Percentiles rank a stretch among this genome's conserved stretches.
phyloP scores from a whole-genome alignment of 345 rosid species.

The Adansonia digitata region DNA sequence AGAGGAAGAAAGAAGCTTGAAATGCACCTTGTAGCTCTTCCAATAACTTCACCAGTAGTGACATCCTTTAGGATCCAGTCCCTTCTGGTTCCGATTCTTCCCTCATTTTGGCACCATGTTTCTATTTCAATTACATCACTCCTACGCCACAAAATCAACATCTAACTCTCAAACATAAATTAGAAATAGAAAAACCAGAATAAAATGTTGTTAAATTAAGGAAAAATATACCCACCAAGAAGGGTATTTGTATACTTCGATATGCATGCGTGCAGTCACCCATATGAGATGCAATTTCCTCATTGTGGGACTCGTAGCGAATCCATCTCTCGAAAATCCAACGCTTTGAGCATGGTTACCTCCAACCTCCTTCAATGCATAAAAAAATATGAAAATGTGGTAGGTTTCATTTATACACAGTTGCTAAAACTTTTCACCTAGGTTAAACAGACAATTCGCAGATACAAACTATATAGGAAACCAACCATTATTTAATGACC shows the following conservation, averaged over 20 bases:
- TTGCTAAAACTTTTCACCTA: not conserved
- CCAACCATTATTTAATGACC: not conserved
- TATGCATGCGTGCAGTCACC: conserved; percentile 99
- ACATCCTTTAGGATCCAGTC: conserved; percentile 79
- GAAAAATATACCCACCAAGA: conserved; percentile 59
- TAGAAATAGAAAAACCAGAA: not conserved
- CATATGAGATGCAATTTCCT: conserved; percentile 93
- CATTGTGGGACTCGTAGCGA: conserved; percentile 82
- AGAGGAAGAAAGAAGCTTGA: not conserved
- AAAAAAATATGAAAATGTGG: not conserved
- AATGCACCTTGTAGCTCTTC: conserved; percentile 85
- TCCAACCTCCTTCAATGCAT: conserved; percentile 69
- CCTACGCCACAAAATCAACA: conserved; percentile 36
- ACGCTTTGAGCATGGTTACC: conserved; percentile 85
- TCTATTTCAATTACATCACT: conserved; percentile 93
- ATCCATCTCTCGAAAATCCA: conserved; percentile 93
- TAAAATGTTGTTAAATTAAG: not conserved
- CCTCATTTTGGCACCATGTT: conserved; percentile 96
- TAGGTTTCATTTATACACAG: not conserved
- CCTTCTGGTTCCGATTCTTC: conserved; percentile 92
- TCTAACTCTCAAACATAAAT: conserved; percentile 2
- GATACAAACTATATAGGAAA: not conserved
- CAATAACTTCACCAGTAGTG: conserved; percentile 68
- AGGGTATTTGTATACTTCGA: conserved; percentile 86
- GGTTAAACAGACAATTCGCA: not conserved